Percentiles rank a stretch among this genome's conserved stretches.
Evolutionary conservation across 176 grass and related monocot species (phyloP).

Genomic region (Cenchrus fungigraminus): DNA sequence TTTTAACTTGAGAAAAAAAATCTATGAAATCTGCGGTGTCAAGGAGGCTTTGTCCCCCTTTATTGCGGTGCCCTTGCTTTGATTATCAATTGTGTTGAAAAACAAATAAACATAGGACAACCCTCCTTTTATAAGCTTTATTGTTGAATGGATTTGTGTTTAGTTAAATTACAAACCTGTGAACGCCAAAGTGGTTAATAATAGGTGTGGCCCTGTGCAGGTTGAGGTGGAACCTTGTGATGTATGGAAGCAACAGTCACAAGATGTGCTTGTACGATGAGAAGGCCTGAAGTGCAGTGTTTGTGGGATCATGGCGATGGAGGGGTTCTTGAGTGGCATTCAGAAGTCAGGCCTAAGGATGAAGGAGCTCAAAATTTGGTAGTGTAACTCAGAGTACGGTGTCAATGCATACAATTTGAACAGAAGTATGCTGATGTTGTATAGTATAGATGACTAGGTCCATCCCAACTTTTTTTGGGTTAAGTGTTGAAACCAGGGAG

Average conservation of each 20-base stretch:
- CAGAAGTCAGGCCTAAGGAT: background rate
- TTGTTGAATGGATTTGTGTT: background rate
- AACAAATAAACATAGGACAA: background rate
- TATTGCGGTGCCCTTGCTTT: background rate
- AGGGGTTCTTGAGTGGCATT: background rate
- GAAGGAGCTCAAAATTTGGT: background rate
- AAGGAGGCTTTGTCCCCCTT: background rate
- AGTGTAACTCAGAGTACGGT: background rate
- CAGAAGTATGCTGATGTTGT: background rate
- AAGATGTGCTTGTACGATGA: constrained; percentile 60
- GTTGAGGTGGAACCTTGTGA: constrained; percentile 67
- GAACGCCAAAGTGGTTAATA: background rate
- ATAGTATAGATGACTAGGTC: background rate
- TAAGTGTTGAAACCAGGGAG: background rate
- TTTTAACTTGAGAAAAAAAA: too few relatives aligned
- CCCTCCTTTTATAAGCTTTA: background rate
- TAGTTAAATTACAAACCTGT: background rate
- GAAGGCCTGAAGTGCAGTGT: background rate
- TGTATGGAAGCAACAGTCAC: constrained; percentile 86
- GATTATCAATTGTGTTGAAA: background rate
- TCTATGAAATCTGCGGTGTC: background rate
- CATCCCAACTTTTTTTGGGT: background rate
- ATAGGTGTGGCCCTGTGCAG: constrained; percentile 33
- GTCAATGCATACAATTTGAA: background rate
- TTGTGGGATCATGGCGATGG: background rate